Conservation (phyloP, 2,329 filamentous ascomycete species). For the Mariannaea elegans region DNA sequence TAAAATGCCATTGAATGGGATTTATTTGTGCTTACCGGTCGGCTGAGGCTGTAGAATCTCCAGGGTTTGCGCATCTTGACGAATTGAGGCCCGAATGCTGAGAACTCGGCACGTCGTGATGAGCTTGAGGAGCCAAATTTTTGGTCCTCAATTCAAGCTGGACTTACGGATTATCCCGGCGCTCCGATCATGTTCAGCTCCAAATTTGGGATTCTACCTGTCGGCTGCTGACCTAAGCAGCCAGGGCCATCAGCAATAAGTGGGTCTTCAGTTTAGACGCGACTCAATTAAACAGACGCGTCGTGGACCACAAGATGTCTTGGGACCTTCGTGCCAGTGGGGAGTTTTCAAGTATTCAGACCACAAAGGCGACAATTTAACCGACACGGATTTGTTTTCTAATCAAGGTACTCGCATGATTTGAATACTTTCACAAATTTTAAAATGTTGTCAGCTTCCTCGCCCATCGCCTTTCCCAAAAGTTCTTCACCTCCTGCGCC, state of each 20-base stretch:
- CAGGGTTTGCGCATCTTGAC: conserved; percentile 62
- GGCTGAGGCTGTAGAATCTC: conserved; percentile 73
- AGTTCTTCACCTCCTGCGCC: conserved; percentile 53
- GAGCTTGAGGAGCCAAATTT: conserved; percentile 42
- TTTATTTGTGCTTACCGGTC: conserved; percentile 61
- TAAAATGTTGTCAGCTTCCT: conserved; percentile 68
- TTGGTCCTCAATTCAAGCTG: conserved; percentile 38
- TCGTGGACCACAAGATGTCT: conserved; percentile 23
- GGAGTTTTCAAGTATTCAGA: conserved; percentile 12
- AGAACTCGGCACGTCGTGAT: conserved; percentile 37
- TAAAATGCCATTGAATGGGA: conserved; percentile 5
- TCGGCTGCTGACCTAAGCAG: conserved; percentile 36
- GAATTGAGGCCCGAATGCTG: conserved; percentile 40
- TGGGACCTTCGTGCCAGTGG: conserved; percentile 3
- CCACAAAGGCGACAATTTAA: conserved; percentile 4
- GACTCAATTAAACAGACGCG: conserved; percentile 45
- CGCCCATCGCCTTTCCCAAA: conserved; percentile 64
- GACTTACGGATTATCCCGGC: conserved; percentile 42
- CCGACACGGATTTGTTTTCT: neutral
- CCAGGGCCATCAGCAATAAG: conserved; percentile 8
- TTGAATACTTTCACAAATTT: neutral
- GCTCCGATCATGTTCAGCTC: conserved; percentile 24
- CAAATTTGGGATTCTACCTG: neutral
- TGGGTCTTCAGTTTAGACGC: conserved; percentile 34
- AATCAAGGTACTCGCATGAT: neutral